Percentiles rank a stretch among this genome's conserved stretches.
phyloP scores from a whole-genome alignment of 257 asterid species.

The Lantana camara region DNA sequence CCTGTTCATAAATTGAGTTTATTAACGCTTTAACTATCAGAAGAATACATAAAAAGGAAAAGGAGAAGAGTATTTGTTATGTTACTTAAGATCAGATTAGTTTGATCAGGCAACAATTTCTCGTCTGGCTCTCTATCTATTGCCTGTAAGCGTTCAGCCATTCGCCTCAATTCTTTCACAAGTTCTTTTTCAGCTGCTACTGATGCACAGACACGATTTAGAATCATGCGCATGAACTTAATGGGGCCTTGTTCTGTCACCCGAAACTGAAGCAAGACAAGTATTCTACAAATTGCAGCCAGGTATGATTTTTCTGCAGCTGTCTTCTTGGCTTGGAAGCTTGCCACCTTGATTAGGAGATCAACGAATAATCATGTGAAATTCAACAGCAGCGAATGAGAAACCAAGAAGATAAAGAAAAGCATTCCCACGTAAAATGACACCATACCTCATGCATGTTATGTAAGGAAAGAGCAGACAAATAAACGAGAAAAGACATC shows the following conservation, averaged over 20 bases:
- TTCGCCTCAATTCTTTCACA: slow-evolving; percentile 65
- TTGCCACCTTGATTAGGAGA: slow-evolving; percentile 52
- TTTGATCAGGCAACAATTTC: slow-evolving; percentile 56
- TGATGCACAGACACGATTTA: slow-evolving; percentile 48
- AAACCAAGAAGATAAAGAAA: slow-evolving; percentile 3
- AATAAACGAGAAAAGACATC: neutral
- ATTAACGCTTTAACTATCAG: neutral
- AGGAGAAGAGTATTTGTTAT: neutral
- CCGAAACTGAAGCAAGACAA: slow-evolving; percentile 68
- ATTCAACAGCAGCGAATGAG: neutral
- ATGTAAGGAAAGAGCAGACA: too few species aligned
- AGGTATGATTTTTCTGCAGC: slow-evolving; percentile 80
- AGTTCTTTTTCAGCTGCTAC: slow-evolving; percentile 69
- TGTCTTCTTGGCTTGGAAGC: slow-evolving; percentile 69
- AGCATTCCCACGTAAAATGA: neutral
- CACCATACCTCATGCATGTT: too few species aligned
- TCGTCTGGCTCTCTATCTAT: slow-evolving; percentile 61
- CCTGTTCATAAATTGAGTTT: slow-evolving; percentile 37
- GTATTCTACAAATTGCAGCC: slow-evolving; percentile 70
- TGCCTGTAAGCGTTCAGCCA: slow-evolving; percentile 69
- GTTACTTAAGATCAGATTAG: slow-evolving; percentile 62
- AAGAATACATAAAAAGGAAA: neutral
- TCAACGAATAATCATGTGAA: slow-evolving; percentile 27
- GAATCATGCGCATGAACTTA: slow-evolving; percentile 65
- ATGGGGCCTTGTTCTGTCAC: slow-evolving; percentile 68